Conservation (phyloP, 192 early-diverging fungal genomes). For the Thamnidium elegans region DNA sequence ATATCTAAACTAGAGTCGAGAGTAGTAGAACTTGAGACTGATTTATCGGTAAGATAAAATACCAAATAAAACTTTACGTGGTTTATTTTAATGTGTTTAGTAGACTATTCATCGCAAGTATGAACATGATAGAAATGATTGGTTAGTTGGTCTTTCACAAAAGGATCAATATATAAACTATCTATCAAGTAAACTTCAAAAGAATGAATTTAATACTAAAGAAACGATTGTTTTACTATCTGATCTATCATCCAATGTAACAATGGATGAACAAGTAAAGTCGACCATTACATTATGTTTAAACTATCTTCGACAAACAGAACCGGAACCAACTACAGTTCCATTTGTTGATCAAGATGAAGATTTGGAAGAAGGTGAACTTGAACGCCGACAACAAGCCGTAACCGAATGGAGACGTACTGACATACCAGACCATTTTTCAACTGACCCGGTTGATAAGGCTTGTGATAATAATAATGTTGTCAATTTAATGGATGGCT, state of each 20-base stretch:
- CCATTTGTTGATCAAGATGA: conserved; percentile 7
- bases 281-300: conserved; percentile 23
- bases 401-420: conserved; percentile 9
- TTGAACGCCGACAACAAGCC: conserved; percentile 33
- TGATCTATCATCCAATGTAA: conserved; percentile 16
- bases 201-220: conserved; percentile 43
- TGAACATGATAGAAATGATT: conserved; percentile 45
- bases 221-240: conserved; percentile 43
- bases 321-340: conserved; percentile 7
- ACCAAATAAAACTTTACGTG: background rate
- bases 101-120: conserved; percentile 45
- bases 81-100: too few relatives aligned
- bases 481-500: conserved; percentile 20
- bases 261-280: conserved; percentile 4
- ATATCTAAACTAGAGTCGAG: conserved; percentile 42
- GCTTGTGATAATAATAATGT: background rate
- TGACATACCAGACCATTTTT: background rate
- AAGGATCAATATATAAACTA: conserved; percentile 47
- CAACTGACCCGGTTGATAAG: conserved; percentile 5
- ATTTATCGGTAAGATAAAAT: conserved; percentile 32
- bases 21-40: conserved; percentile 44
- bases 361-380: conserved; percentile 29
- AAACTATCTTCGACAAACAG: conserved; percentile 33
- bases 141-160: conserved; percentile 44
- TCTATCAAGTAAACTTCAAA: conserved; percentile 39